A percentile compares a stretch with the other conserved stretches of the same genome.
Conservation (phyloP, 768 basidiomycete species). For the Boletus sensibilis region DNA sequence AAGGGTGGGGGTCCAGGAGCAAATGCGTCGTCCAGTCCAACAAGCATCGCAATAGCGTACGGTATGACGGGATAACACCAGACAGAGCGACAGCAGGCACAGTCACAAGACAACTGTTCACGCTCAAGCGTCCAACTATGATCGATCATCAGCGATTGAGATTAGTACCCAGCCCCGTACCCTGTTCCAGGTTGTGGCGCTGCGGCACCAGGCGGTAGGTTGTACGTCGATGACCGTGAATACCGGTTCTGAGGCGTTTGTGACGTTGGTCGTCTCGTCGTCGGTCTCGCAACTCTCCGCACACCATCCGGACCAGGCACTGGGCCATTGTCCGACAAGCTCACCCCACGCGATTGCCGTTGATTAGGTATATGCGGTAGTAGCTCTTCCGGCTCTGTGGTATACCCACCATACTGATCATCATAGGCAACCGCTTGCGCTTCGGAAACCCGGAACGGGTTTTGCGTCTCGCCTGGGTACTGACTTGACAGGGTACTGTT, state of each 20-base stretch:
- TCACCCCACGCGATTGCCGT: constrained; percentile 58
- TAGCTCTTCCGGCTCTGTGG: constrained; percentile 39
- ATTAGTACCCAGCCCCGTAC: constrained; percentile 15
- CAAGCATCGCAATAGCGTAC: constrained; percentile 7
- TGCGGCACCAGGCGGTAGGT: constrained; percentile 75
- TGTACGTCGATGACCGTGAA: constrained; percentile 56
- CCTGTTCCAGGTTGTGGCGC: constrained; percentile 46
- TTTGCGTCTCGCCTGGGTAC: constrained; percentile 48
- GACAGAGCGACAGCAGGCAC: neutral
- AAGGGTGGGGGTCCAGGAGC: neutral
- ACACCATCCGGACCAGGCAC: constrained; percentile 78
- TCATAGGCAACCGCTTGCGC: constrained; percentile 41
- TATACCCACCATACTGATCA: constrained; percentile 33
- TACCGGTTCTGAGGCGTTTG: constrained; percentile 68
- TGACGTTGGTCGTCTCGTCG: constrained; percentile 54
- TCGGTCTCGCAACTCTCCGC: constrained; percentile 68
- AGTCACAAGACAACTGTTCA: constrained; percentile 2
- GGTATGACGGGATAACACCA: constrained; percentile 1
- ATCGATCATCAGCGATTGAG: neutral
- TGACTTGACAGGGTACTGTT: constrained; percentile 37
- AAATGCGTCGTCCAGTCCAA: constrained; percentile 10
- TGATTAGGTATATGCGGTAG: constrained; percentile 12
- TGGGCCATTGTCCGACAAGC: constrained; percentile 79
- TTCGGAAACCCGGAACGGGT: constrained; percentile 58
- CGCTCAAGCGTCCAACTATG: constrained; percentile 5